phyloP scores from a whole-genome alignment of 2,329 filamentous ascomycete genomes.

The Mycosphaerella sp. region DNA sequence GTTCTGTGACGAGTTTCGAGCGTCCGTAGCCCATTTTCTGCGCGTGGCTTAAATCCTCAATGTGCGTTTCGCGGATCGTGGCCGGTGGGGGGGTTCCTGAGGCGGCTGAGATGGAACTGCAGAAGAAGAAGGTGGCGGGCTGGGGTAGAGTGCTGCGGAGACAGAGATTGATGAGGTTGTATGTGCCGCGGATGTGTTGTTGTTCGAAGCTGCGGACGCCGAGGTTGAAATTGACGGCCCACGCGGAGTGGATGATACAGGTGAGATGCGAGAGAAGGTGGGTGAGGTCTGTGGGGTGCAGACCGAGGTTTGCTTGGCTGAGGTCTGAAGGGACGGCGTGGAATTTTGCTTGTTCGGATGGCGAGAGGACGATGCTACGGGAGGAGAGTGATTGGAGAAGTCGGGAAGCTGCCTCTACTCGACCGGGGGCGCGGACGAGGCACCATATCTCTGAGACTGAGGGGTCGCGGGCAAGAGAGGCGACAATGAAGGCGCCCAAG shows the following conservation, averaged over 20 bases:
- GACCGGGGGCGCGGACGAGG: constrained; percentile 45
- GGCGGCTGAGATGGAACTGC: constrained; percentile 35
- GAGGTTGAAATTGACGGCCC: constrained; percentile 39
- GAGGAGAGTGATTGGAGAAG: constrained; percentile 33
- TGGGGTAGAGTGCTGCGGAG: constrained; percentile 19
- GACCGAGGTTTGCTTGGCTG: constrained; percentile 25
- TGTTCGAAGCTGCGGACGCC: constrained; percentile 31
- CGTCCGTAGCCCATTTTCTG: constrained; percentile 36
- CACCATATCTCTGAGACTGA: constrained; percentile 42
- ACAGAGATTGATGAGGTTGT: constrained; percentile 31
- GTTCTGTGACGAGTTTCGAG: constrained; percentile 35
- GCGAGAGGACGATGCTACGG: constrained; percentile 30
- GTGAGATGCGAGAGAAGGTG: constrained; percentile 25
- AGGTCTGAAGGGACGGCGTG: constrained; percentile 28
- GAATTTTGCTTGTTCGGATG: constrained; percentile 13
- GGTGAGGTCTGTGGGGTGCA: constrained; percentile 20
- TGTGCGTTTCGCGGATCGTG: constrained; percentile 32
- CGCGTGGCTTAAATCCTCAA: constrained; percentile 22
- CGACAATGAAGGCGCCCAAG: constrained; percentile 54
- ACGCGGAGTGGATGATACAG: constrained; percentile 35
- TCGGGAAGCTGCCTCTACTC: constrained; percentile 30
- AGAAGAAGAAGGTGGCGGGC: constrained; percentile 34
- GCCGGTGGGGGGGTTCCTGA: constrained; percentile 14
- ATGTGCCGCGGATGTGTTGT: constrained; percentile 28
- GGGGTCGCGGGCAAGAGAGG: constrained; percentile 29